Conservation (phyloP, 1,139 yeast species). For the Debaryomyces sp. region DNA sequence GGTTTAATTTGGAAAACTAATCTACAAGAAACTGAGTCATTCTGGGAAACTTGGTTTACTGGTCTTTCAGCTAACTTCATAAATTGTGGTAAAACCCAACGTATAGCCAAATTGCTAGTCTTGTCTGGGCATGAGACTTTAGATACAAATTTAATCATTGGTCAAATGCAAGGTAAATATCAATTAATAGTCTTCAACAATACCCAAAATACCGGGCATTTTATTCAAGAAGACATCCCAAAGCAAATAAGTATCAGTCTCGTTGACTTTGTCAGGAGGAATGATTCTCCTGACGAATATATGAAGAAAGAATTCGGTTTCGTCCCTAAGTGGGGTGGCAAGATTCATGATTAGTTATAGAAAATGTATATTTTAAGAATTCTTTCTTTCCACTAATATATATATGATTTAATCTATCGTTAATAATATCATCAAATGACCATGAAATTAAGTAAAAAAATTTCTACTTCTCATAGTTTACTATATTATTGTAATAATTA, state of each 20-base stretch:
- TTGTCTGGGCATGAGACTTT: constrained; percentile 91
- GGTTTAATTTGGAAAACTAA: constrained; percentile 64
- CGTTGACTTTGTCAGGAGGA: constrained; percentile 50
- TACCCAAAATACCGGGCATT: constrained; percentile 74
- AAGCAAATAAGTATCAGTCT: constrained; percentile 61
- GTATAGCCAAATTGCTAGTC: constrained; percentile 68
- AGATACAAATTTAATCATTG: constrained; percentile 83
- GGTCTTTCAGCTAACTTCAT: constrained; percentile 70
- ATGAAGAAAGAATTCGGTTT: constrained; percentile 44
- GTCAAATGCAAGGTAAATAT: constrained; percentile 96
- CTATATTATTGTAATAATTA: not conserved
- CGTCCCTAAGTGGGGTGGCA: constrained; percentile 57
- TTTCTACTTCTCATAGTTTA: not conserved
- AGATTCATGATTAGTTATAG: constrained; percentile 27
- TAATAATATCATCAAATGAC: not conserved
- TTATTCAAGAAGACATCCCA: constrained; percentile 89
- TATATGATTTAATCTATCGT: not conserved
- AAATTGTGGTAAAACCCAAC: constrained; percentile 24
- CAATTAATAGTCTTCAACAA: constrained; percentile 80
- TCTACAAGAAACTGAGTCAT: constrained; percentile 58
- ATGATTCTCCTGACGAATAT: constrained; percentile 39
- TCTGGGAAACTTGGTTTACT: constrained; percentile 83
- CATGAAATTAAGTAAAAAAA: not conserved
- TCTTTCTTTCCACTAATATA: not conserved
- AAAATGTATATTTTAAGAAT: not conserved